A percentile compares a stretch with the other conserved stretches of the same genome.
Conservation (phyloP, 1,284 basidiomycete species). For the Cutaneotrichosporon sp. region DNA sequence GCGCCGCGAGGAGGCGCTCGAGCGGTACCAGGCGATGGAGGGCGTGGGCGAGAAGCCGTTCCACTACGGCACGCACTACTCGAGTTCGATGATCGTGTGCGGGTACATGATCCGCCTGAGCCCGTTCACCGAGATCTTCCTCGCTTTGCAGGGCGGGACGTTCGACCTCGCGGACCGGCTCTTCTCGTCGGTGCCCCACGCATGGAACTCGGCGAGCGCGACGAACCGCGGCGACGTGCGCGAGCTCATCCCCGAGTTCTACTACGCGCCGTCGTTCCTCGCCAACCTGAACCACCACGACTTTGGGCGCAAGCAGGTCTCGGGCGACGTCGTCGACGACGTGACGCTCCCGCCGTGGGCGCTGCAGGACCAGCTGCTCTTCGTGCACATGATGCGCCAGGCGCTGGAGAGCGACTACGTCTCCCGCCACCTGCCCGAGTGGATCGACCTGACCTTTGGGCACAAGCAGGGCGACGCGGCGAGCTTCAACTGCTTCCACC, state of each 20-base stretch:
- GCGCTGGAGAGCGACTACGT: slow-evolving; percentile 89
- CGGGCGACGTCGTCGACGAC: slow-evolving; percentile 79
- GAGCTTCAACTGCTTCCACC: slow-evolving; percentile 87
- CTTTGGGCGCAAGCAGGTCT: slow-evolving; percentile 80
- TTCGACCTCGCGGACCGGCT: slow-evolving; percentile 95
- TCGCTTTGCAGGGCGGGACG: slow-evolving; percentile 75
- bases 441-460: slow-evolving; percentile 88
- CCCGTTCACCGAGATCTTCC: slow-evolving; percentile 88
- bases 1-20: slow-evolving; percentile 69
- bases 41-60: slow-evolving; percentile 84
- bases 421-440: slow-evolving; percentile 78
- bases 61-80: slow-evolving; percentile 92
- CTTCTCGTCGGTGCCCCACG: slow-evolving; percentile 76
- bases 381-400: slow-evolving; percentile 77
- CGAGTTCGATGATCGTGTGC: slow-evolving; percentile 95
- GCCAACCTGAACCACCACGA: slow-evolving; percentile 65
- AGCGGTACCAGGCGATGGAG: slow-evolving; percentile 74
- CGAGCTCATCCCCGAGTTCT: slow-evolving; percentile 94
- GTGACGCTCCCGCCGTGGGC: slow-evolving; percentile 93
- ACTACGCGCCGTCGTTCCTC: slow-evolving; percentile 58
- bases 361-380: slow-evolving; percentile 76
- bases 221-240: slow-evolving; percentile 91
- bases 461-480: slow-evolving; percentile 78
- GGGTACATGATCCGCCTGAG: slow-evolving; percentile 88
- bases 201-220: slow-evolving; percentile 81